Percentiles rank a stretch among this genome's conserved stretches.
These are phyloP conservation scores for Trametes polyzona DNA, from an alignment of 1,284 basidiomycete species.

Conservation along the genomic window DNA sequence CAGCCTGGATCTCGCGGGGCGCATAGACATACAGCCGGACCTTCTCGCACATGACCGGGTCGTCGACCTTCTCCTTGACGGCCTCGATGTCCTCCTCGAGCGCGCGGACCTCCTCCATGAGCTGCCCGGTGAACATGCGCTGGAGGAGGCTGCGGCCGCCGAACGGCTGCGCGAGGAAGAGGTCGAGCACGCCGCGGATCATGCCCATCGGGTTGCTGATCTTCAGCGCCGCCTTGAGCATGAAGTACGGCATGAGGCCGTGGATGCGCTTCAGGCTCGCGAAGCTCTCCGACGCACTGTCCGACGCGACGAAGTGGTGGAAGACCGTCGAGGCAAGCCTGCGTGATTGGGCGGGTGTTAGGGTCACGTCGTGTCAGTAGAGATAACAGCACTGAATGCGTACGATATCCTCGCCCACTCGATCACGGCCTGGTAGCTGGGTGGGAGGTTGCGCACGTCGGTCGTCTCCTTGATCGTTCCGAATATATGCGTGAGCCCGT, in stretches of 20 bases:
- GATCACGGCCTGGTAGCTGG: constrained; percentile 86
- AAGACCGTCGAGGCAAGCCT: constrained; percentile 95
- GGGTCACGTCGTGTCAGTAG: not conserved
- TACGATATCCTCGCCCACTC: constrained; percentile 98
- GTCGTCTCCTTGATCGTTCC: constrained; percentile 85
- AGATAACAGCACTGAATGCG: constrained; percentile 33
- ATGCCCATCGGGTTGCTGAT: constrained; percentile 97
- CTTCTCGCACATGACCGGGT: constrained; percentile 88
- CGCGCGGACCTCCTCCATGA: constrained; percentile 87
- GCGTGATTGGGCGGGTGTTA: constrained; percentile 1
- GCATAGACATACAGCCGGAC: constrained; percentile 87
- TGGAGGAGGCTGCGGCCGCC: constrained; percentile 92
- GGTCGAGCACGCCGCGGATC: constrained; percentile 91
- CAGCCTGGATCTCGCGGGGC: constrained; percentile 84
- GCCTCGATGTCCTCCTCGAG: constrained; percentile 86
- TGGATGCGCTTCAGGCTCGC: constrained; percentile 91
- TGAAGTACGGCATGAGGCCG: constrained; percentile 97
- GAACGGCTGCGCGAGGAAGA: constrained; percentile 98
- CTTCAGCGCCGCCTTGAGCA: constrained; percentile 89
- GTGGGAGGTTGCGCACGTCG: constrained; percentile 78
- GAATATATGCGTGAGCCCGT: constrained; percentile 90
- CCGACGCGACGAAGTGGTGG: constrained; percentile 91
- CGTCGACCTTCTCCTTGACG: constrained; percentile 89
- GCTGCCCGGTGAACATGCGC: constrained; percentile 92
- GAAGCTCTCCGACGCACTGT: constrained; percentile 91